Conservation (phyloP, 1,284 basidiomycete species). For the Rhodotorula mucilaginosa region DNA sequence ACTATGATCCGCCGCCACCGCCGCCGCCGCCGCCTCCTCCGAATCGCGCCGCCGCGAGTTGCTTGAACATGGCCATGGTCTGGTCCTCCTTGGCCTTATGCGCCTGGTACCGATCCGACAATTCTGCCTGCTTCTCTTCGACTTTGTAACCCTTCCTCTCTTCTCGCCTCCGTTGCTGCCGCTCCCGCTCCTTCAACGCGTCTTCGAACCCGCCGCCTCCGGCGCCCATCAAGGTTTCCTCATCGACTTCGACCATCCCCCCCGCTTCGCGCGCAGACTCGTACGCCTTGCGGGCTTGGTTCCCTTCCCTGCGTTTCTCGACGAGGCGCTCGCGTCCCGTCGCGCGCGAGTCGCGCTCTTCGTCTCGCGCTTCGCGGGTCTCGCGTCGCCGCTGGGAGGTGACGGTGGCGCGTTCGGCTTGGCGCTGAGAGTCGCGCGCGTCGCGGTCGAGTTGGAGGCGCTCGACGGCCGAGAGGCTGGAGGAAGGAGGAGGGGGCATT, state of each 20-base stretch:
- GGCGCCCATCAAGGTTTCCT: conserved; percentile 28
- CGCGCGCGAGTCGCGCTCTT: conserved; percentile 33
- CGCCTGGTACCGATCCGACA: conserved; percentile 28
- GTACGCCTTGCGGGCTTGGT: conserved; percentile 21
- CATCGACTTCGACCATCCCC: conserved; percentile 30
- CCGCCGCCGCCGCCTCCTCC: conserved; percentile 7
- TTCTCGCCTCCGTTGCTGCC: conserved; percentile 17
- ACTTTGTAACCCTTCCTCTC: conserved; percentile 6
- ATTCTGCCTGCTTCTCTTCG: conserved; percentile 26
- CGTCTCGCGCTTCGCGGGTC: conserved; percentile 23
- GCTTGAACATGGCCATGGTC: conserved; percentile 38
- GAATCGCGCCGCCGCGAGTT: conserved; percentile 33
- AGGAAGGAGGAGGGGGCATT: conserved; percentile 9
- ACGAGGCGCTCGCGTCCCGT: conserved; percentile 36
- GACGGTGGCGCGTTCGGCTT: background rate
- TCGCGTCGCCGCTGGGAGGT: conserved; percentile 3
- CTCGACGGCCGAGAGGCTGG: conserved; percentile 11
- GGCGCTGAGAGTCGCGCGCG: background rate
- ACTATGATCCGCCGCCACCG: too few species aligned
- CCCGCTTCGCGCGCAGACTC: conserved; percentile 23
- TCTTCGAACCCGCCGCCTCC: conserved; percentile 25
- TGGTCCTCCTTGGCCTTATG: conserved; percentile 31
- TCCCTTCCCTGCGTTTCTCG: conserved; percentile 35
- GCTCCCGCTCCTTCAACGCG: conserved; percentile 22
- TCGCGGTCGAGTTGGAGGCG: conserved; percentile 26